These are phyloP conservation scores for Colletotrichum sp. DNA, from an alignment of 2,329 filamentous ascomycete species.

Conservation along the genomic window DNA sequence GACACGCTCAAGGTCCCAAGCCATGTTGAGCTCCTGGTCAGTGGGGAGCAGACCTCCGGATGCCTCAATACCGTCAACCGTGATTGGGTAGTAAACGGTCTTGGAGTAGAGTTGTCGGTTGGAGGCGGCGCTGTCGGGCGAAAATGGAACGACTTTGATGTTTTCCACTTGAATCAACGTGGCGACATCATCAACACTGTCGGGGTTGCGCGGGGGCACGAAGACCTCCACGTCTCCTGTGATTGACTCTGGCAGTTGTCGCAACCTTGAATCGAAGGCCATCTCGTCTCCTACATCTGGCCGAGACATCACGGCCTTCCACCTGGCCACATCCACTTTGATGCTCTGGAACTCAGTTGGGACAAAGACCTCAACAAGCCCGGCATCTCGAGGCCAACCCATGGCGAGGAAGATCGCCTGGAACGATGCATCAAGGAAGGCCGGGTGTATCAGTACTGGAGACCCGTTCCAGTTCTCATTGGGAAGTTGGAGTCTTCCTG, in stretches of 20 bases:
- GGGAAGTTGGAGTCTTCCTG: background rate
- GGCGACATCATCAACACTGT: background rate
- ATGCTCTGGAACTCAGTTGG: background rate
- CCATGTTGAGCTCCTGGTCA: background rate
- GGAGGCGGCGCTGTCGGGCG: background rate
- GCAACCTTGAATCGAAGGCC: background rate
- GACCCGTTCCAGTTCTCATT: background rate
- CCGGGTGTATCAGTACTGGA: background rate
- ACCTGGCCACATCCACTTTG: background rate
- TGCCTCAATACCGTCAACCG: background rate
- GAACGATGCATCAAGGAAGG: background rate
- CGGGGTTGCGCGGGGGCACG: background rate
- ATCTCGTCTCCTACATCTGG: background rate
- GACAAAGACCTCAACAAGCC: background rate
- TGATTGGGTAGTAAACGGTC: background rate
- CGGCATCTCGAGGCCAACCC: background rate
- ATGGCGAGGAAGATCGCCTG: background rate
- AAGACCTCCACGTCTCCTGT: background rate
- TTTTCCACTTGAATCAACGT: background rate
- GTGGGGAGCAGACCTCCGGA: background rate
- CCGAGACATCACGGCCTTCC: background rate
- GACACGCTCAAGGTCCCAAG: background rate
- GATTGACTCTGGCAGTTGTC: background rate
- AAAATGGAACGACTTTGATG: background rate
- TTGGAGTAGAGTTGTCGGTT: background rate